These are phyloP conservation scores for Tripidium arundinaceum DNA, from an alignment of 202 grass and related monocot species.

Conservation along the genomic window DNA sequence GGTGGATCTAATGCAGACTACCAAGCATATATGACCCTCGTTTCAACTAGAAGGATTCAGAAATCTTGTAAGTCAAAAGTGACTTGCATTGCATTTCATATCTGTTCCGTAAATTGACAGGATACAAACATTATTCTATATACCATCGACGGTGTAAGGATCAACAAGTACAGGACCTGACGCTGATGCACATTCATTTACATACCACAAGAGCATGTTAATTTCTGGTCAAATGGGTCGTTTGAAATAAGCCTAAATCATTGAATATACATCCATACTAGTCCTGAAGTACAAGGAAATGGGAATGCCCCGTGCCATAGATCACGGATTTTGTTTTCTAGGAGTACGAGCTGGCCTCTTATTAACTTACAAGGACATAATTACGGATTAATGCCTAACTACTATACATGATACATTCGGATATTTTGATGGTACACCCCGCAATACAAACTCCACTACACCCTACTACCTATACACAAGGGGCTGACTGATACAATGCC, in stretches of 20 bases:
- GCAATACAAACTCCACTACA: slow-evolving; percentile 5
- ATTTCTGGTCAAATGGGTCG: slow-evolving; percentile 31
- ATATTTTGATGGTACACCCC: slow-evolving; percentile 2
- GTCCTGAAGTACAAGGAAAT: neutral
- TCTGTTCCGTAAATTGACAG: neutral
- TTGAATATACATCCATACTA: neutral
- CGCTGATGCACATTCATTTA: slow-evolving; percentile 33
- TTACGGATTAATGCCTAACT: neutral
- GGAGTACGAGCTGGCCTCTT: neutral
- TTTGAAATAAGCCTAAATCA: slow-evolving; percentile 37
- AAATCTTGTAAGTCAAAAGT: too few species aligned
- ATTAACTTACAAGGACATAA: slow-evolving; percentile 36
- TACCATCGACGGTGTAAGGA: slow-evolving; percentile 17
- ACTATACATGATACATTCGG: slow-evolving; percentile 11
- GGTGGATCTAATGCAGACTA: neutral
- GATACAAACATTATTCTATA: slow-evolving; percentile 38
- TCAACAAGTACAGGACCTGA: neutral
- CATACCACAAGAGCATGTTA: slow-evolving; percentile 36
- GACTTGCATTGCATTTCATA: neutral
- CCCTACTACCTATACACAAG: slow-evolving; percentile 34
- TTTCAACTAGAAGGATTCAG: neutral
- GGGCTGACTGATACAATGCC: slow-evolving; percentile 14
- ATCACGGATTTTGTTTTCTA: neutral
- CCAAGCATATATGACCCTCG: too few species aligned
- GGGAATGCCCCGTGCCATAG: neutral